These are phyloP conservation scores for Ambrosia hybrid DNA, from an alignment of 140 eudicot genomes.

Conservation along the genomic window DNA sequence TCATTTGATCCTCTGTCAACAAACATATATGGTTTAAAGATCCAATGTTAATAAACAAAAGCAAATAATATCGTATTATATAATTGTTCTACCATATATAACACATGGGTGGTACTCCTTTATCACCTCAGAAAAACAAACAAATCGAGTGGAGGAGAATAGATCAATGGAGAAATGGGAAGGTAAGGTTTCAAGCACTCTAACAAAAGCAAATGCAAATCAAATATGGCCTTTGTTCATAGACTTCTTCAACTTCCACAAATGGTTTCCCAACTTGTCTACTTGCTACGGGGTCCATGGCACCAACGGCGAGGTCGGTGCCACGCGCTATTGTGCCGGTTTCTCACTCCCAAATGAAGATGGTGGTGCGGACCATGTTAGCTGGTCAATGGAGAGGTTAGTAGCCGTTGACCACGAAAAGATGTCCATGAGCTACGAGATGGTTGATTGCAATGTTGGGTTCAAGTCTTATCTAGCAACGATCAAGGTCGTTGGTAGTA, in stretches of 20 bases:
- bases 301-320: constrained; percentile 62
- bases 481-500: constrained; percentile 35
- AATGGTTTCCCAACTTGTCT: constrained; percentile 60
- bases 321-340: constrained; percentile 68
- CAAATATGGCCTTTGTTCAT: constrained; percentile 68
- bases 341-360: constrained; percentile 41
- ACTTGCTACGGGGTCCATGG: constrained; percentile 71
- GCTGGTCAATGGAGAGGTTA: constrained; percentile 78
- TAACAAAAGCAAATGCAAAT: constrained; percentile 44
- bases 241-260: constrained; percentile 75
- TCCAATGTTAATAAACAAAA: not conserved
- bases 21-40: not conserved
- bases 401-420: constrained; percentile 45
- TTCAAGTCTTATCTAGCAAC: constrained; percentile 60
- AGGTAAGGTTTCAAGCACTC: constrained; percentile 53
- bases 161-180: constrained; percentile 54
- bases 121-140: not conserved
- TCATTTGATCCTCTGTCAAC: not conserved
- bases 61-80: not conserved
- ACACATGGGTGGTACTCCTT: not conserved
- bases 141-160: constrained; percentile 1
- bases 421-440: constrained; percentile 51
- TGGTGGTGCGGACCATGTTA: constrained; percentile 21
- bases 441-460: constrained; percentile 64
- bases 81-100: not conserved